phyloP scores from a whole-genome alignment of 805 yeast genomes.

The Tetrapisispora namnaoensis region DNA sequence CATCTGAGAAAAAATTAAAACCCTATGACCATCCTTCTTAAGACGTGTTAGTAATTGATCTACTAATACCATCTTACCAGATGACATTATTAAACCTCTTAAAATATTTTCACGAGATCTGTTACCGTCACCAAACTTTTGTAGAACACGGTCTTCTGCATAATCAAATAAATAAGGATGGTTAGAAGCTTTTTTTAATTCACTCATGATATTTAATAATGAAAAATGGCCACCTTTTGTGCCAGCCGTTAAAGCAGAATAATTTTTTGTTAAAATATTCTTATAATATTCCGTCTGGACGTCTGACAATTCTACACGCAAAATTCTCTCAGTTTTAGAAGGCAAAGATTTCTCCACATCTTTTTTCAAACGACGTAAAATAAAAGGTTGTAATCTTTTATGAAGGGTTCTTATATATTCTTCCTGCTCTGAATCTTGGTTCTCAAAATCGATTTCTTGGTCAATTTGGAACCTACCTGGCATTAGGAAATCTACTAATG shows the following conservation, averaged over 20 bases:
- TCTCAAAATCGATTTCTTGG: constrained; percentile 90
- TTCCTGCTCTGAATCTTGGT: constrained; percentile 81
- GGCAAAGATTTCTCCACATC: constrained; percentile 97
- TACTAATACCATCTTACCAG: constrained; percentile 94
- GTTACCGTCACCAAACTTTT: constrained; percentile 48
- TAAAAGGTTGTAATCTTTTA: constrained; percentile 78
- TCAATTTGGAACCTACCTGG: constrained; percentile 88
- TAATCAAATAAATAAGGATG: constrained; percentile 93
- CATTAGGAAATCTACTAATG: constrained; percentile 88
- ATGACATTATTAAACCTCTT: constrained; percentile 91
- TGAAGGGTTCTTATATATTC: constrained; percentile 80
- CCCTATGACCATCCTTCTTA: constrained; percentile 91
- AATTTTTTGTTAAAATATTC: constrained; percentile 86
- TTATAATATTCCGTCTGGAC: constrained; percentile 91
- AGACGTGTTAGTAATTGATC: constrained; percentile 81
- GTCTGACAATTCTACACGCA: constrained; percentile 91
- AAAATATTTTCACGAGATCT: constrained; percentile 68
- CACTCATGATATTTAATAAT: constrained; percentile 84
- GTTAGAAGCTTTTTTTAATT: constrained; percentile 90
- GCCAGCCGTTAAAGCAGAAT: constrained; percentile 83
- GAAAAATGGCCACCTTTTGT: constrained; percentile 70
- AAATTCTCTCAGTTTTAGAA: constrained; percentile 87
- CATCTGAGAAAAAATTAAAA: constrained; percentile 92
- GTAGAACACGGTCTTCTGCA: constrained; percentile 75
- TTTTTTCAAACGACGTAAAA: constrained; percentile 84